Conservation (phyloP, 2,329 filamentous ascomycete species). For the Monosporascus cannonballus region DNA sequence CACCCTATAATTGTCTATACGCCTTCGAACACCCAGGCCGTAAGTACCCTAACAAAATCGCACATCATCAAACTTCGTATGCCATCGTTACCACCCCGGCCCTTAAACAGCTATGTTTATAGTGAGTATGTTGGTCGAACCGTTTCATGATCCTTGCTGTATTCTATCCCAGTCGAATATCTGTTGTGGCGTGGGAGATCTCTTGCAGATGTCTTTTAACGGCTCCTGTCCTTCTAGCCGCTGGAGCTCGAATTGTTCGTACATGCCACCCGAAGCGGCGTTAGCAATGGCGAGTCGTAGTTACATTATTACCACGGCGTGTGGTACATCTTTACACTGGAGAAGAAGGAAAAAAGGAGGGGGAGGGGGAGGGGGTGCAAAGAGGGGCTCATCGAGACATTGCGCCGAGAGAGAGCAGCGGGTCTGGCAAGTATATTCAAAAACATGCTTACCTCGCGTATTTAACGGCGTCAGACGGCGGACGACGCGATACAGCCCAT, state of each 20-base stretch:
- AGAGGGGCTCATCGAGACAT: too few relatives aligned
- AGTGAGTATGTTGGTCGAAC: background rate
- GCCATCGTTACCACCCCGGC: too few relatives aligned
- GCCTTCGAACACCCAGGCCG: too few relatives aligned
- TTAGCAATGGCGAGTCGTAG: background rate
- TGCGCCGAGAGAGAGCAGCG: too few relatives aligned
- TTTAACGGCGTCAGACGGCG: conserved; percentile 9
- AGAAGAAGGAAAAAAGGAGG: too few relatives aligned
- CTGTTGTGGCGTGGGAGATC: conserved; percentile 14
- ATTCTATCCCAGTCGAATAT: conserved; percentile 4
- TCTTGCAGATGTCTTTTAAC: conserved; percentile 8
- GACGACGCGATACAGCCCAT: conserved; percentile 20
- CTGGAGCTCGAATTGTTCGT: conserved; percentile 19
- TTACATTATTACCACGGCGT: too few relatives aligned
- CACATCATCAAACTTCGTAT: too few relatives aligned
- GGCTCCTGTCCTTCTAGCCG: conserved; percentile 13
- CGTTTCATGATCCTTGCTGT: background rate
- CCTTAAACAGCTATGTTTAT: too few relatives aligned
- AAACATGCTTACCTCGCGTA: conserved; percentile 8
- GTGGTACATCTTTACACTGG: too few relatives aligned
- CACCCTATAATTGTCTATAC: too few relatives aligned
- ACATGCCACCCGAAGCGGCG: conserved; percentile 13
- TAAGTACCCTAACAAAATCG: too few relatives aligned
- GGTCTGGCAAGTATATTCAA: too few relatives aligned
- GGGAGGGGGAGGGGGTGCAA: background rate